Base-by-base conservation (phyloP, 106 monocot species). In the Posidonia australis region DNA sequence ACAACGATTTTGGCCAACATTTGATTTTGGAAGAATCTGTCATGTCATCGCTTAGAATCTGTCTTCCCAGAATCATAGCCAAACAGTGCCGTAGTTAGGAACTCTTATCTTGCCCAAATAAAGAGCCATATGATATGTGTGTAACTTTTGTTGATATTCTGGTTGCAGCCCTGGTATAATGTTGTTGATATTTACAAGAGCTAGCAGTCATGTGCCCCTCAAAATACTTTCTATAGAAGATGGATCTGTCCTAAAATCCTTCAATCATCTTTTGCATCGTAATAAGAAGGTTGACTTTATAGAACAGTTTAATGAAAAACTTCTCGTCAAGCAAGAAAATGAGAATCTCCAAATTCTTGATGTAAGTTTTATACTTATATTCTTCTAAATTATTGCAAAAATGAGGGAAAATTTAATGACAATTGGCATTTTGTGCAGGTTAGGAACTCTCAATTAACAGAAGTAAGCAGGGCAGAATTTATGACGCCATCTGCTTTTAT, bases 271-370 rank as follows among this genome's bases (percentile, higher is more conserved):
- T 69, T 77, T 90, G 54, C 85, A 90, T 69, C 71, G 85, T 32
- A 83, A 76, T 62, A 85, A 85, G 56, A 80, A 90, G 44, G 75
- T 90, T 1, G 85, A 90, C 51, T 90, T 85, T 42, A 90, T 90
- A 57, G 90, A 90, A 66, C 85, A 85, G 62, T 89, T 89, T 63
- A 89, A 89, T 42, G 89, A 89, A 70, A 89, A 89, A 69, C 89
- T 89, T 75, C 82, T 89, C n/a, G 82, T 89, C 16, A 89, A 89
- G 64, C 89, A 89, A 58, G 85, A 85, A 56, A 77, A 82, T 48
- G 90, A 90, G 67, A 81, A 90, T 54, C 85, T 90, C 52, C 90
- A 86, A 60, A 90, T 90, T 68, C 64, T 90, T 63, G 90, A 90
- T 78, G 90, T 90, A 76, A 64, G 81, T n/a, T 51, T 30, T 10